A percentile compares a stretch with the other conserved stretches of the same genome.
Conservation (phyloP, 1,284 basidiomycete species). For the Cryptococcus sp. region DNA sequence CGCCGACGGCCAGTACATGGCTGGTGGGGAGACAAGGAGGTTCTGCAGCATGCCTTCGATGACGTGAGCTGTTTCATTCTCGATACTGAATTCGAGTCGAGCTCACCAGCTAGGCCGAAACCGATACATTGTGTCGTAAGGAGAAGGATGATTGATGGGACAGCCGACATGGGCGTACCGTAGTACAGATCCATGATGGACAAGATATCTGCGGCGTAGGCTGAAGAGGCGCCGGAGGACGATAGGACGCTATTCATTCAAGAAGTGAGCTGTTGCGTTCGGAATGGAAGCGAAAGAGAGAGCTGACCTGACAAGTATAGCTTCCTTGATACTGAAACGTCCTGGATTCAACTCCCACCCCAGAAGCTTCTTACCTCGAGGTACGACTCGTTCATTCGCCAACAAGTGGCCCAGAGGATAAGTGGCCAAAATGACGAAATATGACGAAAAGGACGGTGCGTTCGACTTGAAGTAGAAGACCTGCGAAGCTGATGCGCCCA, state of each 20-base stretch:
- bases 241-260: slow-evolving; percentile 51
- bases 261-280: neutral
- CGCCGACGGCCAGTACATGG: slow-evolving; percentile 56
- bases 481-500: slow-evolving; percentile 57
- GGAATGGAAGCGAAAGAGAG: neutral
- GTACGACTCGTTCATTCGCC: slow-evolving; percentile 42
- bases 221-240: slow-evolving; percentile 53
- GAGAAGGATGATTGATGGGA: slow-evolving; percentile 58
- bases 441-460: slow-evolving; percentile 57
- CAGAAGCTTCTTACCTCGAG: slow-evolving; percentile 30
- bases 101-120: slow-evolving; percentile 56
- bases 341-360: slow-evolving; percentile 56
- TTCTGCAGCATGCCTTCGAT: slow-evolving; percentile 49
- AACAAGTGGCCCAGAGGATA: slow-evolving; percentile 55
- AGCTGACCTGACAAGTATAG: slow-evolving; percentile 46
- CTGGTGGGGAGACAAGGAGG: slow-evolving; percentile 47
- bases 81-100: slow-evolving; percentile 1
- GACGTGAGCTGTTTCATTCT: slow-evolving; percentile 1
- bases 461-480: slow-evolving; percentile 58
- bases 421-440: slow-evolving; percentile 59
- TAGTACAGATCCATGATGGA: slow-evolving; percentile 56
- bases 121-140: slow-evolving; percentile 60
- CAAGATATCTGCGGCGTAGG: slow-evolving; percentile 55
- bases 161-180: slow-evolving; percentile 47
- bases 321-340: slow-evolving; percentile 56